Evolutionary conservation across 768 basidiomycete genomes (phyloP).

Genomic region (Daedaleopsis nitida): DNA sequence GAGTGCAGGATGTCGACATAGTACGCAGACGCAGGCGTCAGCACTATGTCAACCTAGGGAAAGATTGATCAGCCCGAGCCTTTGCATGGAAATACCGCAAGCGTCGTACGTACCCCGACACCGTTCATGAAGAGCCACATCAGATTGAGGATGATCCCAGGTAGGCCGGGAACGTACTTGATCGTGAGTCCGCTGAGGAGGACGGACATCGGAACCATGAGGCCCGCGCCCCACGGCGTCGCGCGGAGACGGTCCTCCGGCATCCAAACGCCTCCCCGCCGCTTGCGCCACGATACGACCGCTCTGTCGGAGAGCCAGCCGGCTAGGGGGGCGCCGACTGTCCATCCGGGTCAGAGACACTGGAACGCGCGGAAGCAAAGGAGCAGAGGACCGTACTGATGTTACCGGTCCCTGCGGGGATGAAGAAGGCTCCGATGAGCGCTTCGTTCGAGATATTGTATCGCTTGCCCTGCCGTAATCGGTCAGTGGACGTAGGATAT

Average conservation of each 20-base stretch:
- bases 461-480: slow-evolving; percentile 46
- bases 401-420: slow-evolving; percentile 62
- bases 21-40: slow-evolving; percentile 59
- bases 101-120: slow-evolving; percentile 49
- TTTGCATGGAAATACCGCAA: too few species aligned
- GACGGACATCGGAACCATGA: slow-evolving; percentile 57
- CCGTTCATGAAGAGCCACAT: slow-evolving; percentile 65
- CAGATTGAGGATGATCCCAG: slow-evolving; percentile 54
- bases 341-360: background rate
- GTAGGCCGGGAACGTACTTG: slow-evolving; percentile 47
- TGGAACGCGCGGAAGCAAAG: background rate
- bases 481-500: background rate
- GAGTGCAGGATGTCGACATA: slow-evolving; percentile 60
- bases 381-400: slow-evolving; percentile 42
- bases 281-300: slow-evolving; percentile 48
- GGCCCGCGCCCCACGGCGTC: slow-evolving; percentile 44
- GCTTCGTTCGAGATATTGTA: slow-evolving; percentile 61
- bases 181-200: slow-evolving; percentile 50
- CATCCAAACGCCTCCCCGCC: slow-evolving; percentile 58
- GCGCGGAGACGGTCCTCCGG: slow-evolving; percentile 71
- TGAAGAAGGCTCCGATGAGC: slow-evolving; percentile 59
- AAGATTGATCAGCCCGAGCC: too few species aligned
- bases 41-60: slow-evolving; percentile 64
- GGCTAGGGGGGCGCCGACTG: slow-evolving; percentile 62
- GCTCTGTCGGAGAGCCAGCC: slow-evolving; percentile 60